Base-by-base conservation (phyloP, 768 basidiomycete genomes). In the Naganishia randhawae region DNA sequence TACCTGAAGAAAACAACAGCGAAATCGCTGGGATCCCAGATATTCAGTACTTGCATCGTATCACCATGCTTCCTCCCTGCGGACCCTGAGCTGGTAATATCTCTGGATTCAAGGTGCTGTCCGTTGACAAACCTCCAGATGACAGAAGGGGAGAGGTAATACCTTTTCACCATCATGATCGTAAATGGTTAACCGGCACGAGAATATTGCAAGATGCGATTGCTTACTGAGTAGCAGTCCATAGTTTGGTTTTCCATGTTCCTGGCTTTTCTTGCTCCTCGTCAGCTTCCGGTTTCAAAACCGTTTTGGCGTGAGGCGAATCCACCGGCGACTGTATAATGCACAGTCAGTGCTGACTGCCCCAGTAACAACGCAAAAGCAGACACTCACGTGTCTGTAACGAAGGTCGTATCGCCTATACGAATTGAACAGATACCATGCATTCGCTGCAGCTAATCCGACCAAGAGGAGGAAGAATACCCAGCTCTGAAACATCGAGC, bases 21-120 rank as follows among this genome's bases (percentile, higher is more conserved):
- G 67, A 79, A 79, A 32, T 77, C 77, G 37, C 73, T 74, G 13
- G 78, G 78, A 71, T 79, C 77, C 78, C 78, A 79, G 11, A 79
- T 75, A 39, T 71, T 69, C 14, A 79, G 53, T 33, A 69, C 64
- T 37, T 79, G 78, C 45, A 79, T 79, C 57, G 71, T 73, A 29
- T 68, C 67, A 2, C 55, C 51, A 67, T 71, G 39, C 48, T 68
- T 53, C 57, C 55, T 39, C 31, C 50, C 29, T n/a, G 29, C 39
- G 9, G 17, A n/a, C 48, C 16, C 48, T n/a, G 25, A 50, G 27
- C 50, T 51, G 57, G 50, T 8, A 51, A 39, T 37, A 53, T 62
- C 42, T 31, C 37, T n/a, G 25, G 45, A 29, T 31, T 51, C 50
- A 6, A 65, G 50, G 19, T 65, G 50, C n/a, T 37, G 50, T 32